These are phyloP conservation scores for Fusarium succisae DNA, from an alignment of 2,329 filamentous ascomycete species.

Conservation along the genomic window DNA sequence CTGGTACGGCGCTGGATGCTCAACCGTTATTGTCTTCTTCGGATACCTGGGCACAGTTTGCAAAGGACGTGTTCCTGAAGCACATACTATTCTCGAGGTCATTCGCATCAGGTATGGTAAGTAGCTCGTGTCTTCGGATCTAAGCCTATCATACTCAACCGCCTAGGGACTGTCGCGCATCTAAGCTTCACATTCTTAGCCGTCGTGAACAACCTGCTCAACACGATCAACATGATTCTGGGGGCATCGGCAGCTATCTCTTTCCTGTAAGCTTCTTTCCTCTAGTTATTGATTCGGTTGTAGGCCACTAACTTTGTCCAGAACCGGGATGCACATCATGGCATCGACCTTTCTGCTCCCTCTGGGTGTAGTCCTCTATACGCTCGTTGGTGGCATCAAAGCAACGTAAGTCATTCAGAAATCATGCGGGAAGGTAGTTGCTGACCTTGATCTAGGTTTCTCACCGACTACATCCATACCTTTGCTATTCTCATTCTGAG, in stretches of 20 bases:
- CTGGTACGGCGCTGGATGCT: background rate
- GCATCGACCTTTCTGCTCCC: background rate
- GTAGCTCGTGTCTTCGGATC: background rate
- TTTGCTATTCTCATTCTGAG: background rate
- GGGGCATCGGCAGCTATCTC: background rate
- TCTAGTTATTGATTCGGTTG: fast-evolving
- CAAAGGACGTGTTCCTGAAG: background rate
- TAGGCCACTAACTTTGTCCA: fast-evolving
- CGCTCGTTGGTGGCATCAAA: background rate
- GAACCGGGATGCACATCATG: background rate
- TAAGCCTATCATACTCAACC: background rate
- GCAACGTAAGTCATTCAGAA: background rate
- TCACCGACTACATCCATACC: background rate
- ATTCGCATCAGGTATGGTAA: background rate
- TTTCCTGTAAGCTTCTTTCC: background rate
- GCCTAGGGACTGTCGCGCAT: background rate
- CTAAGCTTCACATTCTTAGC: background rate
- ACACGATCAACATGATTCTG: background rate
- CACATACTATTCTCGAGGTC: background rate
- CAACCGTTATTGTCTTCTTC: background rate
- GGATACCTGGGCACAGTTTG: background rate
- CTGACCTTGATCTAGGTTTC: background rate
- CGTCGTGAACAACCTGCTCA: background rate
- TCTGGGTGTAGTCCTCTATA: background rate
- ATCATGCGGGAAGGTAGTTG: fast-evolving